Conservation (phyloP, 805 yeast genomes). For the Sugiyamaella floridensis region DNA sequence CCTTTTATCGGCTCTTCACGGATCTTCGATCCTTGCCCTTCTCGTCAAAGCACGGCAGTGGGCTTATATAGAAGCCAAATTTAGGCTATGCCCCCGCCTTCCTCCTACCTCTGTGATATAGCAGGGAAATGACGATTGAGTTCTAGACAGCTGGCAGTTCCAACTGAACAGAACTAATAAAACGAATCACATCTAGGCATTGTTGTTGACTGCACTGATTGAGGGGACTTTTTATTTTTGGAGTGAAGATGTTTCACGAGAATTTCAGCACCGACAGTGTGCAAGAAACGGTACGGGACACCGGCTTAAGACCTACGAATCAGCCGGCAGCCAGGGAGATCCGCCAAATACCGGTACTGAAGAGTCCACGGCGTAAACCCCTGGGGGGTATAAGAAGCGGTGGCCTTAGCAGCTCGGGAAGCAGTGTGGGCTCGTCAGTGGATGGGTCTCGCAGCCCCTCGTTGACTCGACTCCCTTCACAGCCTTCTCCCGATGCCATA, state of each 20-base stretch:
- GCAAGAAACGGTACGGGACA: not conserved
- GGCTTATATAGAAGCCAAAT: not conserved
- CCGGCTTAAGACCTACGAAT: too few species aligned
- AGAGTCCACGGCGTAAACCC: too few species aligned
- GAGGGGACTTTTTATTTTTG: too few species aligned
- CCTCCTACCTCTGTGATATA: not conserved
- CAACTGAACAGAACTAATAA: not conserved
- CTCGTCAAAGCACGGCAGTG: not conserved
- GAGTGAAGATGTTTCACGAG: conserved; percentile 8
- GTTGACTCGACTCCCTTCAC: too few species aligned
- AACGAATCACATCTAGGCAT: not conserved
- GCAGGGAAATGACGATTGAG: too few species aligned
- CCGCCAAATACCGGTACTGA: too few species aligned
- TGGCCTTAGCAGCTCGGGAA: too few species aligned
- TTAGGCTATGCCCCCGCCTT: not conserved
- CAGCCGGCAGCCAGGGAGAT: too few species aligned
- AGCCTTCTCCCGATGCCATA: not conserved
- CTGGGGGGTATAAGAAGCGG: too few species aligned
- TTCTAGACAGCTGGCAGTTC: too few species aligned
- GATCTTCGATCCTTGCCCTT: not conserved
- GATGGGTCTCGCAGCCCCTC: too few species aligned
- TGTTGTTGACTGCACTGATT: not conserved
- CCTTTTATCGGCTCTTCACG: not conserved
- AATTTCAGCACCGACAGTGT: conserved; percentile 11
- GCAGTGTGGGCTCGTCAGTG: too few species aligned